phyloP scores from a whole-genome alignment of 192 early-diverging fungal species.

The Dissophora globulifera region DNA sequence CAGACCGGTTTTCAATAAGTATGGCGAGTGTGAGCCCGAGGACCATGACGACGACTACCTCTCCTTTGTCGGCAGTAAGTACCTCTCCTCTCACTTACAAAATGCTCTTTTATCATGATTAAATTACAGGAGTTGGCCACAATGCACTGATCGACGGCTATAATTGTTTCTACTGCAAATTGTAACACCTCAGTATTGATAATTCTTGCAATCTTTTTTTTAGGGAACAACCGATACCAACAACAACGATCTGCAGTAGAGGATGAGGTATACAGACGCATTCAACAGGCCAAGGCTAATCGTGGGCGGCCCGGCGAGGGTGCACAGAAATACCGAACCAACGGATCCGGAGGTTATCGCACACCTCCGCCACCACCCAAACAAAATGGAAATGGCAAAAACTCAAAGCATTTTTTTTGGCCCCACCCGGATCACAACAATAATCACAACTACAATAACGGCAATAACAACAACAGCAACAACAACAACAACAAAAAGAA shows the following conservation, averaged over 20 bases:
- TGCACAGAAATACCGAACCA: background rate
- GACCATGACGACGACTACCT: background rate
- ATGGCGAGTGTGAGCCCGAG: background rate
- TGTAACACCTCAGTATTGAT: too few species aligned
- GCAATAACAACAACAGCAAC: conserved; percentile 3
- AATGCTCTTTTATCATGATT: too few species aligned
- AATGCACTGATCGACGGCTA: too few species aligned
- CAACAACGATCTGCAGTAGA: conserved; percentile 25
- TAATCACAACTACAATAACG: background rate
- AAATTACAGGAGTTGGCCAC: too few species aligned
- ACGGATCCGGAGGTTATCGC: conserved; percentile 8
- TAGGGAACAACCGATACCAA: conserved; percentile 35
- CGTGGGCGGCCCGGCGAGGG: conserved; percentile 9
- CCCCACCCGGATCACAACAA: conserved; percentile 25
- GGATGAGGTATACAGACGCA: conserved; percentile 20
- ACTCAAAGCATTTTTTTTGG: conserved; percentile 48
- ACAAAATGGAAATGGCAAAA: conserved; percentile 43
- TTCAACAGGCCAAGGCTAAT: conserved; percentile 28
- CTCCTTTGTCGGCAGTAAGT: background rate
- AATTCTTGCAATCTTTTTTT: background rate
- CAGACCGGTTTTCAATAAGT: background rate
- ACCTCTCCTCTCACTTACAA: too few species aligned
- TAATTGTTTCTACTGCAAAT: too few species aligned
- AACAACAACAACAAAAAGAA: too few species aligned
- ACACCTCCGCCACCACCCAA: conserved; percentile 29